Evolutionary conservation across 345 rosid species (phyloP).

Genomic region (Hirschfeldia incana): DNA sequence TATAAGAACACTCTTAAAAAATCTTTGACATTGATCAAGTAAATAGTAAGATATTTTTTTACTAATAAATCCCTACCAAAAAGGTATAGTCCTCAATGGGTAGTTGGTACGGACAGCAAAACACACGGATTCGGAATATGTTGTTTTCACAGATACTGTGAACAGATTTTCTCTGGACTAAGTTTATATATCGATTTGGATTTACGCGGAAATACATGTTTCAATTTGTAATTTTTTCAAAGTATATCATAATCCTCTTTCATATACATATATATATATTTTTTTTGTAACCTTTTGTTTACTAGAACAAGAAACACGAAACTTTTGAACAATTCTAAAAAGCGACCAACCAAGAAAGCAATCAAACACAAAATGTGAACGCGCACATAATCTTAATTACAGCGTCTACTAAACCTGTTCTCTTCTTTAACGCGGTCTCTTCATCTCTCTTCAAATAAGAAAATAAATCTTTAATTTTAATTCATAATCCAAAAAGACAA

Average conservation of each 20-base stretch:
- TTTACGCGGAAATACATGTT: too few relatives aligned
- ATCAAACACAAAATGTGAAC: slow-evolving; percentile 15
- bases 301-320: neutral
- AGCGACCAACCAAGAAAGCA: neutral
- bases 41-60: too few relatives aligned
- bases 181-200: too few relatives aligned
- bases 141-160: too few relatives aligned
- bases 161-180: too few relatives aligned
- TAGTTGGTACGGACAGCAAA: too few relatives aligned
- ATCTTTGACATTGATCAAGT: too few relatives aligned
- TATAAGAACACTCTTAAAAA: too few relatives aligned
- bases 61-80: too few relatives aligned
- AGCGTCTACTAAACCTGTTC: slow-evolving; percentile 41
- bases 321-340: slow-evolving; percentile 18
- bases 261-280: neutral
- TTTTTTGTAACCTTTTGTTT: slow-evolving; percentile 3
- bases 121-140: too few relatives aligned
- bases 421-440: slow-evolving; percentile 42
- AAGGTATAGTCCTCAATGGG: too few relatives aligned
- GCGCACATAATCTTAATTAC: slow-evolving; percentile 30
- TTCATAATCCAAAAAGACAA: neutral
- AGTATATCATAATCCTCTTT: neutral
- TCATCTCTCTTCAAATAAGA: slow-evolving; percentile 1
- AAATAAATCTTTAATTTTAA: slow-evolving; percentile 5
- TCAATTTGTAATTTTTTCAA: too few relatives aligned